Percentiles rank a stretch among this genome's conserved stretches.
phyloP scores from a whole-genome alignment of 2,329 filamentous ascomycete genomes.

The Sporothrix globosa region DNA sequence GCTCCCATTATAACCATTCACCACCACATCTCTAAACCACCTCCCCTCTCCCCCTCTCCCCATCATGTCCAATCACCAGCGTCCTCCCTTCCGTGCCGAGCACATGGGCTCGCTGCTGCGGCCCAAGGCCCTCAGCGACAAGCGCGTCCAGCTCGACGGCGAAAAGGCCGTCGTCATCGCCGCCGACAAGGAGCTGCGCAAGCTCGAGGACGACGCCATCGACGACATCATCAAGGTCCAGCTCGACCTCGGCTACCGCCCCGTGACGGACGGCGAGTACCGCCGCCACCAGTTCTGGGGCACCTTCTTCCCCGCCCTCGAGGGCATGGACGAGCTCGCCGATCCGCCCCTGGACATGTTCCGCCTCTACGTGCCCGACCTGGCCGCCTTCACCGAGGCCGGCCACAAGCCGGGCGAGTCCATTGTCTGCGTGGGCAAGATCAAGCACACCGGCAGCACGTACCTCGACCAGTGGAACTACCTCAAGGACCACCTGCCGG shows the following conservation, averaged over 20 bases:
- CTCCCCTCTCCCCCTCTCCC: not conserved
- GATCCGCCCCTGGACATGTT: conserved; percentile 44
- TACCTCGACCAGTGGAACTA: conserved; percentile 50
- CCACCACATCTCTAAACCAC: not conserved
- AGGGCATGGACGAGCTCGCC: conserved; percentile 48
- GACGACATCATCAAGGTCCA: conserved; percentile 63
- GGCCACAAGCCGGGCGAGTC: conserved; percentile 54
- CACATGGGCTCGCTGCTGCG: conserved; percentile 74
- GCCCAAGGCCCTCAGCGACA: conserved; percentile 64
- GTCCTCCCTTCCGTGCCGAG: conserved; percentile 71
- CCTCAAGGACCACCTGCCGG: conserved; percentile 54
- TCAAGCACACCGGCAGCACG: conserved; percentile 51
- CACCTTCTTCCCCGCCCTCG: conserved; percentile 46
- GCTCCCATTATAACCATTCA: not conserved
- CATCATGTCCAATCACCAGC: conserved; percentile 36
- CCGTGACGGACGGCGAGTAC: conserved; percentile 66
- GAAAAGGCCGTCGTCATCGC: conserved; percentile 46
- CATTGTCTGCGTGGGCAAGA: conserved; percentile 52
- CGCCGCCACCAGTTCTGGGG: conserved; percentile 45
- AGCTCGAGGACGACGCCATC: conserved; percentile 61
- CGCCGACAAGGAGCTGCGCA: conserved; percentile 51
- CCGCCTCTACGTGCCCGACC: conserved; percentile 47
- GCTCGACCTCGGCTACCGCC: conserved; percentile 59
- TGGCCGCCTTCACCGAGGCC: conserved; percentile 50
- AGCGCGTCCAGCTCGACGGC: conserved; percentile 43